Conservation (phyloP, 1,284 basidiomycete genomes). For the Cutaneotrichosporon sp. region DNA sequence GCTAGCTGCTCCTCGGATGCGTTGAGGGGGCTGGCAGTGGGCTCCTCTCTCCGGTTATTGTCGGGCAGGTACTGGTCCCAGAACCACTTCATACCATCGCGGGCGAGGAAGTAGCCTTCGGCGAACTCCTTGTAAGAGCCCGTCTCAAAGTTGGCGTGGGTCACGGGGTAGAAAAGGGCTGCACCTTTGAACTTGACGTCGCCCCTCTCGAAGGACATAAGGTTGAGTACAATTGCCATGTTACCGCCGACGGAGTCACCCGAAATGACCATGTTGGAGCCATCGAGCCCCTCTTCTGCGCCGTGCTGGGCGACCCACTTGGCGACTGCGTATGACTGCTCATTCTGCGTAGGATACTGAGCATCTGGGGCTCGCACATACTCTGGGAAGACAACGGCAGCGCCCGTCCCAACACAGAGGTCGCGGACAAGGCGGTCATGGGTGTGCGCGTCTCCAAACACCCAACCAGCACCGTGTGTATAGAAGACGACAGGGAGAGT, state of each 20-base stretch:
- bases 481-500: slow-evolving; percentile 16
- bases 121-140: slow-evolving; percentile 15
- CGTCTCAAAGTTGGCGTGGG: slow-evolving; percentile 15
- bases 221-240: slow-evolving; percentile 15
- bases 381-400: slow-evolving; percentile 17
- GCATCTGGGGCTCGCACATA: slow-evolving; percentile 13
- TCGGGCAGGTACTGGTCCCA: slow-evolving; percentile 16
- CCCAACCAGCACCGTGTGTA: slow-evolving; percentile 18
- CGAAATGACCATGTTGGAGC: slow-evolving; percentile 7
- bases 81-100: slow-evolving; percentile 22
- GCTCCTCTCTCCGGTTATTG: slow-evolving; percentile 3
- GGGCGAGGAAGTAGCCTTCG: slow-evolving; percentile 12
- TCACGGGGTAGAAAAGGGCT: slow-evolving; percentile 16
- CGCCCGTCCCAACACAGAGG: slow-evolving; percentile 13
- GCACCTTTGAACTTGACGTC: slow-evolving; percentile 6
- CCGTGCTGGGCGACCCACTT: slow-evolving; percentile 15
- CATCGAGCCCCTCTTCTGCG: slow-evolving; percentile 9
- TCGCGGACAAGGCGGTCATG: slow-evolving; percentile 16
- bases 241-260: slow-evolving; percentile 16
- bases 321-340: slow-evolving; percentile 14
- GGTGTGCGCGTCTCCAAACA: slow-evolving; percentile 16
- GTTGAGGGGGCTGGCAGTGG: slow-evolving; percentile 7
- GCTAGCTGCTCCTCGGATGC: slow-evolving; percentile 6
- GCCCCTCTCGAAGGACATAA: slow-evolving; percentile 9
- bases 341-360: slow-evolving; percentile 13